These are phyloP conservation scores for Crotalaria pallida DNA, from an alignment of 306 rosid species.

Conservation along the genomic window DNA sequence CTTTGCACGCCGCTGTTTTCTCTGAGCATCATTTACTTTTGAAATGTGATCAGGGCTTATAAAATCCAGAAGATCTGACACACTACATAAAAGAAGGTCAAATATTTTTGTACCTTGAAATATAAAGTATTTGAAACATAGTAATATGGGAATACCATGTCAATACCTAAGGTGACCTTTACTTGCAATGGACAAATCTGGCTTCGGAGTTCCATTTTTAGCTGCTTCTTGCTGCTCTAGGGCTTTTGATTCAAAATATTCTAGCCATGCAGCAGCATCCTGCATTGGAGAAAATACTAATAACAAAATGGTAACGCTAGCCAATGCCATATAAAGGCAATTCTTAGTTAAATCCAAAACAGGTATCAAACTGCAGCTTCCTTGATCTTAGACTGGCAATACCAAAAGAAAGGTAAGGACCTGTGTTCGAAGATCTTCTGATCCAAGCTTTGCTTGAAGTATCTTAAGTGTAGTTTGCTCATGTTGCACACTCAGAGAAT, in stretches of 20 bases:
- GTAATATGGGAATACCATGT: conserved; percentile 65
- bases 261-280: conserved; percentile 99
- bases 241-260: conserved; percentile 88
- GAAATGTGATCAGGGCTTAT: conserved; percentile 80
- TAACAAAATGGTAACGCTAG: neutral
- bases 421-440: conserved; percentile 97
- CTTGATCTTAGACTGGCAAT: neutral
- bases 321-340: neutral
- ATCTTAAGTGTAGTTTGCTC: conserved; percentile 93
- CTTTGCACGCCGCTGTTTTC: conserved; percentile 83
- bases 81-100: conserved; percentile 54
- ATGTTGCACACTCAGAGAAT: conserved; percentile 90
- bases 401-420: conserved; percentile 27
- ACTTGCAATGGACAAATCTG: conserved; percentile 86
- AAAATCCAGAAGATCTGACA: conserved; percentile 91
- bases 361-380: neutral
- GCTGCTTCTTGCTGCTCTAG: conserved; percentile 97
- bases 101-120: conserved; percentile 27
- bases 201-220: conserved; percentile 87
- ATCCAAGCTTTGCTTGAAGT: conserved; percentile 82
- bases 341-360: neutral
- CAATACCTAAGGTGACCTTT: conserved; percentile 99
- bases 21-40: conserved; percentile 62
- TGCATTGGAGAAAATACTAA: conserved; percentile 21
- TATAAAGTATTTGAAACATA: conserved; percentile 29